A percentile compares a stretch with the other conserved stretches of the same genome.
Conservation (phyloP, 495 filamentous ascomycete genomes). For the Penicillium angulare region DNA sequence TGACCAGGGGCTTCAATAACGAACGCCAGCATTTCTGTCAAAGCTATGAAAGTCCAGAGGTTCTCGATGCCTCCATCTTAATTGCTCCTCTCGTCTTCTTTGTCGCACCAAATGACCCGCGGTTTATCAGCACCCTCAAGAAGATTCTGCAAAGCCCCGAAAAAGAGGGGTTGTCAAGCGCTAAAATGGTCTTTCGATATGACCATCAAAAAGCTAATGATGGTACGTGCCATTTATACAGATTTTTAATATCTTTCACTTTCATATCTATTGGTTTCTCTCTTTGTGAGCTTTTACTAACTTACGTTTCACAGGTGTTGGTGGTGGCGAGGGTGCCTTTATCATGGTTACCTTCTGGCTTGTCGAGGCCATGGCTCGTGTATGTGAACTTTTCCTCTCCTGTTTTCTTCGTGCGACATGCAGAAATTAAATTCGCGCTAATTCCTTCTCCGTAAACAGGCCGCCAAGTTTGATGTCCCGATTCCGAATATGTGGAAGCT, state of each 20-base stretch:
- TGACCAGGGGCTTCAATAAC: slow-evolving; percentile 65
- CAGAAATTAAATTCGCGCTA: neutral
- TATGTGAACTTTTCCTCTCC: slow-evolving; percentile 17
- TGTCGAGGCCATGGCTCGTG: slow-evolving; percentile 70
- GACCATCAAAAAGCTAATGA: slow-evolving; percentile 63
- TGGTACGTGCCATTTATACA: slow-evolving; percentile 42
- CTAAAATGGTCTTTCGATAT: slow-evolving; percentile 70
- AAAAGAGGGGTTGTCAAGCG: slow-evolving; percentile 69
- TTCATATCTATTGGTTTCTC: too few relatives aligned
- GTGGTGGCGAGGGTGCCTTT: slow-evolving; percentile 72
- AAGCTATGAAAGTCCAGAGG: slow-evolving; percentile 65
- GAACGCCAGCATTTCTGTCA: slow-evolving; percentile 66
- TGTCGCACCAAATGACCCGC: slow-evolving; percentile 68
- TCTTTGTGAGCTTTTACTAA: too few relatives aligned
- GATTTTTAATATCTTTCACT: neutral
- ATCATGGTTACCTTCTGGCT: slow-evolving; percentile 80
- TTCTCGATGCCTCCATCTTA: slow-evolving; percentile 67
- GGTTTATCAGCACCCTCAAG: slow-evolving; percentile 68
- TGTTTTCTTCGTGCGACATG: neutral
- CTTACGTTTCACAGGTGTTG: slow-evolving; percentile 53
- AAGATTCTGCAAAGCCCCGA: slow-evolving; percentile 63
- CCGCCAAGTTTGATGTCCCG: slow-evolving; percentile 51
- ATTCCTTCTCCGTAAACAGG: slow-evolving; percentile 15
- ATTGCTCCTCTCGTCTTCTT: slow-evolving; percentile 76
- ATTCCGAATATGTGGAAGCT: slow-evolving; percentile 60